phyloP scores from a whole-genome alignment of 1,284 basidiomycete genomes.

The Pascua sp. region DNA sequence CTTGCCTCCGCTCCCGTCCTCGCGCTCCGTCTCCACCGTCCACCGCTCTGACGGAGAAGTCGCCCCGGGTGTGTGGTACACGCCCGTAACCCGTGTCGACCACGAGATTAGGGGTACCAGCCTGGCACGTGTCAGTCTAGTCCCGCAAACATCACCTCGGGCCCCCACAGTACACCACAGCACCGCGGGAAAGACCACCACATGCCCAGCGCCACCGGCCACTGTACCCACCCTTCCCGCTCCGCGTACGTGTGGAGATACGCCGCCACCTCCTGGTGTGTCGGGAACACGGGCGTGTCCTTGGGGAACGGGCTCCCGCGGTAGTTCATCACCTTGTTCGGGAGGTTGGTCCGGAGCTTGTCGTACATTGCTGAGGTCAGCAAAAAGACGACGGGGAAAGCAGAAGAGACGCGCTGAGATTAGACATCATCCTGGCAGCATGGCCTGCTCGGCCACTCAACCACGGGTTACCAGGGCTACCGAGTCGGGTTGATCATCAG shows the following conservation, averaged over 20 bases:
- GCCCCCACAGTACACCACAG: no score
- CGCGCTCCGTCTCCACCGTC: slow-evolving; percentile 17
- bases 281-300: slow-evolving; percentile 18
- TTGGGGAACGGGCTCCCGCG: slow-evolving; percentile 19
- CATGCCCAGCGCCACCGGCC: background rate
- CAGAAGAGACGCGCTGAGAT: no score
- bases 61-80: slow-evolving; percentile 11
- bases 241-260: slow-evolving; percentile 19
- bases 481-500: no score
- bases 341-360: slow-evolving; percentile 41
- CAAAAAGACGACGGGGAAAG: background rate
- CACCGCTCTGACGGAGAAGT: slow-evolving; percentile 11
- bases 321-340: slow-evolving; percentile 22
- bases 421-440: background rate
- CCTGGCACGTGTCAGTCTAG: background rate
- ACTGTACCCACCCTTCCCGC: slow-evolving; percentile 12
- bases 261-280: slow-evolving; percentile 14
- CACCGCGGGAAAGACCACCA: no score
- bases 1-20: slow-evolving; percentile 8
- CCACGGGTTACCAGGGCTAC: background rate
- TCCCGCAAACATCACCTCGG: no score
- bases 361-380: slow-evolving; percentile 22
- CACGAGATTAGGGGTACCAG: slow-evolving; percentile 29
- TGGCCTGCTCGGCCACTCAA: background rate
- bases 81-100: slow-evolving; percentile 12